Conservation (phyloP, 352 stramenopile species). For the Aphanomyces astaci region DNA sequence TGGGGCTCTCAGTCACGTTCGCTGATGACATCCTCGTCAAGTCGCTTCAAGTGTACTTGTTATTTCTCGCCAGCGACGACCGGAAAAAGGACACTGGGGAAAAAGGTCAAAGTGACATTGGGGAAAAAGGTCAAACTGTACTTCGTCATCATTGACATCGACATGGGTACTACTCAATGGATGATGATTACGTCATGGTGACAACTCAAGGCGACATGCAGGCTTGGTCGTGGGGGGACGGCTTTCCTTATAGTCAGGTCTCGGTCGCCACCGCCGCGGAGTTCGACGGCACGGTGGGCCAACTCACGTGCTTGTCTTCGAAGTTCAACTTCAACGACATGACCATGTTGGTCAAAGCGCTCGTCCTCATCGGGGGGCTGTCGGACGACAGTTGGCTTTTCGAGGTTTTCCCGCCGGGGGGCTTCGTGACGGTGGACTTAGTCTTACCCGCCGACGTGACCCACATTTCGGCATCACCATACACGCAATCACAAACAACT, state of each 20-base stretch:
- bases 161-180: conserved; percentile 25
- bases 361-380: no score
- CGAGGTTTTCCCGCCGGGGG: background rate
- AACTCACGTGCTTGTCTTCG: conserved; percentile 32
- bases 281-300: conserved; percentile 29
- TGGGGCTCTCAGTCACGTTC: no score
- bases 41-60: no score
- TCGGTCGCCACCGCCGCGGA: conserved; percentile 1
- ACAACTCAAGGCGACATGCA: background rate
- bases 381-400: background rate
- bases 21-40: no score
- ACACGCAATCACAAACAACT: background rate
- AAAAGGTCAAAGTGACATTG: conserved; percentile 32
- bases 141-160: conserved; percentile 30
- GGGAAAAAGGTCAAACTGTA: conserved; percentile 42
- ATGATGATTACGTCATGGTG: background rate
- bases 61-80: conserved; percentile 35
- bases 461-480: conserved; percentile 20
- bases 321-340: conserved; percentile 52
- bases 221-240: conserved; percentile 38
- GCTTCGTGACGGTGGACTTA: background rate
- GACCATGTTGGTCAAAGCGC: no score
- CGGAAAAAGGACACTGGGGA: conserved; percentile 39
- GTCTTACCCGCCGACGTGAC: background rate
- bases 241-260: conserved; percentile 32